A percentile compares a stretch with the other conserved stretches of the same genome.
These are phyloP conservation scores for Fusarium protoensiforme DNA, from an alignment of 2,329 filamentous ascomycete species.

Conservation along the genomic window DNA sequence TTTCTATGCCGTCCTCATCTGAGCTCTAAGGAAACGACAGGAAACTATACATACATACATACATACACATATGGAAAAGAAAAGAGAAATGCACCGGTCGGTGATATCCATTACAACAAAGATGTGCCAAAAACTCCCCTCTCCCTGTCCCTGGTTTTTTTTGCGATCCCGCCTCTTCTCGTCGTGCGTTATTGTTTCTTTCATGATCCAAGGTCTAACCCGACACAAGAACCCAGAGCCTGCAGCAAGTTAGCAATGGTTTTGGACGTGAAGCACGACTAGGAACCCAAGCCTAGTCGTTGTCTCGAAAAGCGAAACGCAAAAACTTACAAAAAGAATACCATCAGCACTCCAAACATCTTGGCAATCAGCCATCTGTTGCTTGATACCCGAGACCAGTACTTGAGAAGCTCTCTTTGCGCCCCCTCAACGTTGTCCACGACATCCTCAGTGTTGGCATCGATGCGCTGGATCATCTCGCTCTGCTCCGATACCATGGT, in stretches of 20 bases:
- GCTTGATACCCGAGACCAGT: slow-evolving; percentile 92
- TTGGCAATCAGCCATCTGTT: slow-evolving; percentile 95
- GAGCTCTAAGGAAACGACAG: slow-evolving; percentile 27
- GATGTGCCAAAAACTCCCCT: slow-evolving; percentile 31
- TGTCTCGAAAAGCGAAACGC: background rate
- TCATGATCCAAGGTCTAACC: slow-evolving; percentile 39
- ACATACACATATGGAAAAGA: slow-evolving; percentile 34
- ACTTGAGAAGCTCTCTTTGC: slow-evolving; percentile 94
- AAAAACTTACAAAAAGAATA: slow-evolving; percentile 77
- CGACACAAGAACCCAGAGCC: slow-evolving; percentile 55
- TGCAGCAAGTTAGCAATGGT: slow-evolving; percentile 33
- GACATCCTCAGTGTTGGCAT: slow-evolving; percentile 97
- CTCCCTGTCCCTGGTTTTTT: slow-evolving; percentile 20
- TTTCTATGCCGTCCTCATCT: slow-evolving; percentile 25
- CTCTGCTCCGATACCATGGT: slow-evolving; percentile 98
- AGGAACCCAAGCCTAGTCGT: background rate
- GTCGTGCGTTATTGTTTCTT: slow-evolving; percentile 11
- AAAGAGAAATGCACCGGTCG: slow-evolving; percentile 29
- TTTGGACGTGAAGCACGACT: background rate
- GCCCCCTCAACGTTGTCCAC: slow-evolving; percentile 99
- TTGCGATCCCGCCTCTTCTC: slow-evolving; percentile 18
- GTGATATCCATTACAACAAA: slow-evolving; percentile 41
- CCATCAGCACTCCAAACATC: slow-evolving; percentile 87
- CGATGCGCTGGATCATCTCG: slow-evolving; percentile 97
- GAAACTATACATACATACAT: slow-evolving; percentile 39